Base-by-base conservation (phyloP, 2,329 filamentous ascomycete genomes). In the Colletotrichum melonis region DNA sequence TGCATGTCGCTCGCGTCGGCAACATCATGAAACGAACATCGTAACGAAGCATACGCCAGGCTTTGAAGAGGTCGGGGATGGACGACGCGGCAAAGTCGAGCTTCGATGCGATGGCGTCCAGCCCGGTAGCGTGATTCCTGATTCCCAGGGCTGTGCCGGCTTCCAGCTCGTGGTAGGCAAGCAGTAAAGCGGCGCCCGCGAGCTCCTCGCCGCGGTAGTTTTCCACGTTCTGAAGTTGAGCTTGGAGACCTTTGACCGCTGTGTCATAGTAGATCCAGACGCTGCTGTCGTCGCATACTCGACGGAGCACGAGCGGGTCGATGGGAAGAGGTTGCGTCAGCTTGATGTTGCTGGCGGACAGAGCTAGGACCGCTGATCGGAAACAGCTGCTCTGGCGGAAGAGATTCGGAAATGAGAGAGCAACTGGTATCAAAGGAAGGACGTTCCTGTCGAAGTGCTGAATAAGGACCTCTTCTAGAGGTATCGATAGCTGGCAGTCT, bases 21-120 rank as follows among this genome's bases (percentile, higher is more conserved):
- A 30, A 28, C 55, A 52, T 65, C 28, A 59, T 58, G 16, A 70
- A 63, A 0, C 69, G 65, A 0, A 69, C 24, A 24, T 72, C 69
- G 52, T 72, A 69, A 5, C 69, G 64, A 14, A 72, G 65, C 52
- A 72, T 68, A 2, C 69, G 49, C 69, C 69, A 72, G 14, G 69
- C 69, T 22, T 72, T 72, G n/a, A 72, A 72, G 22, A 72, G 65
- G 16, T 68, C 66, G 2, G 65, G 69, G n/a, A 63, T 54, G 1
- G 65, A 52, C 0, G 58, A 57, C 0, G 58, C 49, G 9, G 69
- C 35, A 6, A 72, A 72, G 30, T 69, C 69, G n/a, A 72, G 32
- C 30, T 63, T 69, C 4, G 52, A 63, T 3, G 69, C 69, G 8
- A 72, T 72, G 4, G 58, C 65, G 2, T 72, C 69, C 2, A 72